Conservation (phyloP, 306 rosid genomes). For the Quercus bicolor region DNA sequence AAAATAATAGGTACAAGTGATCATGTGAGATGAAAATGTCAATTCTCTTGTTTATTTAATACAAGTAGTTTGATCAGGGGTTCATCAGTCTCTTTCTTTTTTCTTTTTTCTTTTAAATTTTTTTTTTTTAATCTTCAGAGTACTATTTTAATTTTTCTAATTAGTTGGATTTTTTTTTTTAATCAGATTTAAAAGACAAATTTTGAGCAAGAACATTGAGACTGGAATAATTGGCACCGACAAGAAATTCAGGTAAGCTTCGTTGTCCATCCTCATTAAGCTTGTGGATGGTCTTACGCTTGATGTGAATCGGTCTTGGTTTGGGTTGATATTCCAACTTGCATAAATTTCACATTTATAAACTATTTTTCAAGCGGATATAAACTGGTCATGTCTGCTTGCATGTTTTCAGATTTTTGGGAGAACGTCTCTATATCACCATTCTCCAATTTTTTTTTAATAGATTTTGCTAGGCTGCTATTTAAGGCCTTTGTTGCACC, state of each 20-base stretch:
- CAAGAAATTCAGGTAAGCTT: slow-evolving; percentile 74
- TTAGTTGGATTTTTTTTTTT: background rate
- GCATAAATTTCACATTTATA: too few species aligned
- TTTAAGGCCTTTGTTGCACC: too few species aligned
- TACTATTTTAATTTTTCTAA: background rate
- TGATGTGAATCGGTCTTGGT: background rate
- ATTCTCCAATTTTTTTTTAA: too few species aligned
- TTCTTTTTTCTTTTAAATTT: background rate
- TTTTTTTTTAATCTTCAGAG: background rate
- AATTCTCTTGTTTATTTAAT: background rate
- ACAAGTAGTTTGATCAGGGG: background rate
- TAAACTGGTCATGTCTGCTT: too few species aligned
- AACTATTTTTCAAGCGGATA: too few species aligned
- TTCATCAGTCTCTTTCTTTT: background rate
- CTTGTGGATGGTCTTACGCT: background rate
- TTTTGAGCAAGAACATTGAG: slow-evolving; percentile 55
- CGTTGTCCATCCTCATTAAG: background rate
- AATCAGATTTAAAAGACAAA: slow-evolving; percentile 86
- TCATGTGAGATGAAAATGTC: background rate
- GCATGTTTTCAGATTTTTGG: too few species aligned
- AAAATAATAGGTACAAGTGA: background rate
- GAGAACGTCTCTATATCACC: too few species aligned
- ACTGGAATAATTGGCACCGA: slow-evolving; percentile 16
- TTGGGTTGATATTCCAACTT: too few species aligned
- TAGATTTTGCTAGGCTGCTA: too few species aligned